A percentile compares a stretch with the other conserved stretches of the same genome.
Evolutionary conservation across 129 eudicot species (phyloP).

Genomic region (Flaveria linearis): DNA sequence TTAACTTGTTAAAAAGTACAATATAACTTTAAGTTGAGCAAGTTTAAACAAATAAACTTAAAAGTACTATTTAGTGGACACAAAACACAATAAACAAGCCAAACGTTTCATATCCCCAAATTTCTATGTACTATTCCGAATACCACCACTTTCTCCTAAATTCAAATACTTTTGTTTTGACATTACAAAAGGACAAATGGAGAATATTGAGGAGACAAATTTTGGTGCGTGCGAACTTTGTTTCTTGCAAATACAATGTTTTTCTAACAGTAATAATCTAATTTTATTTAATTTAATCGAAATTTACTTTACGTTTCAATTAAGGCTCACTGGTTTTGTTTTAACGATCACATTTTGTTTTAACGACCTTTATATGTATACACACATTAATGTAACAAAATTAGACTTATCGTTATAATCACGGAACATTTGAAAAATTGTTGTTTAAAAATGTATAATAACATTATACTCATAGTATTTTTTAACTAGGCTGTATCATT

Average conservation of each 20-base stretch:
- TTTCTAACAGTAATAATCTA: too few relatives aligned
- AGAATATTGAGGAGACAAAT: slow-evolving; percentile 8
- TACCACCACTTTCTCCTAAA: neutral
- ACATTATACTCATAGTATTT: too few relatives aligned
- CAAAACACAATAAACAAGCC: slow-evolving; percentile 9
- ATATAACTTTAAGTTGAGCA: neutral
- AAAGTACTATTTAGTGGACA: neutral
- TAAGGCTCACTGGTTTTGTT: too few relatives aligned
- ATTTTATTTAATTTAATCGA: too few relatives aligned
- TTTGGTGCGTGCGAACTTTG: neutral
- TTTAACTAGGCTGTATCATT: too few relatives aligned
- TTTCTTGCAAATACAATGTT: neutral
- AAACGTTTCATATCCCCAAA: slow-evolving; percentile 10
- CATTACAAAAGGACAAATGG: slow-evolving; percentile 1
- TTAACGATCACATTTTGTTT: too few relatives aligned
- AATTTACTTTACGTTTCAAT: too few relatives aligned
- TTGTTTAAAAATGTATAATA: too few relatives aligned
- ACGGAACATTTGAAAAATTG: too few relatives aligned
- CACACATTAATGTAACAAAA: too few relatives aligned
- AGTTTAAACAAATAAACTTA: neutral
- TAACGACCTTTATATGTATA: too few relatives aligned
- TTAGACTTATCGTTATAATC: too few relatives aligned
- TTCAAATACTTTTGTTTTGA: slow-evolving; percentile 5
- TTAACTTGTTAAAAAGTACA: neutral
- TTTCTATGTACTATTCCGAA: neutral